Percentiles rank a stretch among this genome's conserved stretches.
These are phyloP conservation scores for Eucalyptus microcorys DNA, from an alignment of 345 rosid genomes.

Conservation along the genomic window DNA sequence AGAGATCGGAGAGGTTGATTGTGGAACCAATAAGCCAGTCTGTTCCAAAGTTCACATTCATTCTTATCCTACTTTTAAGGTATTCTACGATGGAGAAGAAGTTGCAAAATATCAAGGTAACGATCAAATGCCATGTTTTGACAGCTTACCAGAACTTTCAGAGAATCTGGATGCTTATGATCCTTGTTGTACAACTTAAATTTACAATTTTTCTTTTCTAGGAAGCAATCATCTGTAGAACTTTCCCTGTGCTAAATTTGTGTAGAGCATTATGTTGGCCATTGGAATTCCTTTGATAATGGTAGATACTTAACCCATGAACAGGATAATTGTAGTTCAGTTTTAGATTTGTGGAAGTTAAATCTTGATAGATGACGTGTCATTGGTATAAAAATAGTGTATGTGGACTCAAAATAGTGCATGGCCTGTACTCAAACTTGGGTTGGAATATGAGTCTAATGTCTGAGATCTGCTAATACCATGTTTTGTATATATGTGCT, in stretches of 20 bases:
- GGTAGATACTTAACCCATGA: not conserved
- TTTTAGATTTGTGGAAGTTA: not conserved
- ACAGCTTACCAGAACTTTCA: not conserved
- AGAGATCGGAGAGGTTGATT: constrained; percentile 96
- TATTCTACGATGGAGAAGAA: constrained; percentile 86
- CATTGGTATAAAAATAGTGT: not conserved
- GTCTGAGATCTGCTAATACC: not conserved
- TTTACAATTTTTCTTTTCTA: not conserved
- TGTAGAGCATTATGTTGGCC: not conserved
- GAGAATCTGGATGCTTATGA: not conserved
- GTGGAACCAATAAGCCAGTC: constrained; percentile 58
- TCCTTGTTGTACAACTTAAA: not conserved
- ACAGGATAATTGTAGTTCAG: not conserved
- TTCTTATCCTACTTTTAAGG: constrained; percentile 90
- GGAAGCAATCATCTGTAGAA: not conserved
- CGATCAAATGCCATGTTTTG: not conserved
- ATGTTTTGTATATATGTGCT: not conserved
- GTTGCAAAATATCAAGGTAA: constrained; percentile 87
- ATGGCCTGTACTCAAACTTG: not conserved
- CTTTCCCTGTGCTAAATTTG: not conserved
- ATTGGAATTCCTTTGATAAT: not conserved
- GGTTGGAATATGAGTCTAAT: not conserved
- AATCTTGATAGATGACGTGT: not conserved
- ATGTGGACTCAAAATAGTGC: not conserved
- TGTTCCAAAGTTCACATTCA: constrained; percentile 86